Base-by-base conservation (phyloP, 2,329 filamentous ascomycete genomes). In the Fragosphaeria purpurea region DNA sequence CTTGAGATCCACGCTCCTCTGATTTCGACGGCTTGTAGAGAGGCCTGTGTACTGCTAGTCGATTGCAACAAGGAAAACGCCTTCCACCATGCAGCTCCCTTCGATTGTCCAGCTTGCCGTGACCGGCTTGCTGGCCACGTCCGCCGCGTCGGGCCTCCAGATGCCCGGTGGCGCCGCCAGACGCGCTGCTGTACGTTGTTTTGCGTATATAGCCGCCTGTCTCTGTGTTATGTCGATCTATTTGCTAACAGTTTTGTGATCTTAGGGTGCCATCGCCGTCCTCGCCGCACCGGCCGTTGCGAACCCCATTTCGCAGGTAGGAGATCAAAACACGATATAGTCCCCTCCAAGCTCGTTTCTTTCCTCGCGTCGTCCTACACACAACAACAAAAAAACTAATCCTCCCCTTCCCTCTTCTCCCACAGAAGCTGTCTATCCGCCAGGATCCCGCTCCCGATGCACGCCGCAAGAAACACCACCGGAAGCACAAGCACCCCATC, bases 51-150 rank as follows among this genome's bases (percentile, higher is more conserved):
- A 22, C 22, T 22, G 22, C 22, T 3, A 22, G 22, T 37, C 35
- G 7, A 11, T 37, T 37, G 35, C 7, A 37, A 37, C 11, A 37
- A 37, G 7, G 7, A 37, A 37, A 7, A 2, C 11, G 4, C 35
- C 35, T 37, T 32, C 35, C 32, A 53, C 31, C 12, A 53, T 53
- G 52, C 52, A 53, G 52, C 48, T 53, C 12, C 48, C 52, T 44
- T 51, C 49, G 7, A 12, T 53, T 30, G 45, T 46, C 6, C 52
- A 53, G 48, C 45, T 53, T 8, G 52, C 52, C 46, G 10, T 53
- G 5, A 47, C 52, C 31, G 52, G 52, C 52, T 35, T 53, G 52
- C 41, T 53, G 52, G 52, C 52, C 41, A 40, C 52, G 1, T 50
- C 51, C 11, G 46, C 48, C 35, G 52, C 47, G 5, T 32, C 39